Evolutionary conservation across 208 protist species (phyloP).

Genomic region (Leishmania lainsoni): DNA sequence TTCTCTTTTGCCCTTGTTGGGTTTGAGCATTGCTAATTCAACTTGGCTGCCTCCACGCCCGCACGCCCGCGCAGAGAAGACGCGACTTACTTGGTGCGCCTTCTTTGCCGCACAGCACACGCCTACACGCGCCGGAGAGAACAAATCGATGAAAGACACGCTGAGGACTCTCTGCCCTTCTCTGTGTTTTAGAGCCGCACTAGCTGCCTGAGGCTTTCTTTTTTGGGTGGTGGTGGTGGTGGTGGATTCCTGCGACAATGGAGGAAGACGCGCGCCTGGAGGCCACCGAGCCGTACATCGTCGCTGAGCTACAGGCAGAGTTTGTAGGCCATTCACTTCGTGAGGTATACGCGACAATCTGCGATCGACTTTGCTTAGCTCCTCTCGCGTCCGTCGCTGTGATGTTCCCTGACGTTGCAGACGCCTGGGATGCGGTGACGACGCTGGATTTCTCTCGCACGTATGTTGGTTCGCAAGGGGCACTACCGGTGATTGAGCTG

Average conservation of each 20-base stretch:
- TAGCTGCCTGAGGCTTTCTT: background rate
- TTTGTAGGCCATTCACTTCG: slow-evolving; percentile 49
- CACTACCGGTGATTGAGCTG: slow-evolving; percentile 50
- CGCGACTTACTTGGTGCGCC: background rate
- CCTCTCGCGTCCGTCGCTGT: slow-evolving; percentile 40
- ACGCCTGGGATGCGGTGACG: slow-evolving; percentile 45
- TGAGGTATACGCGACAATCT: slow-evolving; percentile 58
- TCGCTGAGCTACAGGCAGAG: slow-evolving; percentile 42
- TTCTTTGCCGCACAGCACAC: background rate
- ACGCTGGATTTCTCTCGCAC: slow-evolving; percentile 59
- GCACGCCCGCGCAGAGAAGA: background rate
- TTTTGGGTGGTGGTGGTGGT: no score
- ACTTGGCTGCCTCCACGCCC: background rate
- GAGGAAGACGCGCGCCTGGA: slow-evolving; percentile 18
- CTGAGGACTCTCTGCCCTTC: background rate
- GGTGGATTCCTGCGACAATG: background rate
- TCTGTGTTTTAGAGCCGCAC: background rate
- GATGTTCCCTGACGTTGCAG: slow-evolving; percentile 50
- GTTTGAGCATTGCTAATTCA: background rate
- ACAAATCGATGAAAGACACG: background rate
- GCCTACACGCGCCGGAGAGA: background rate
- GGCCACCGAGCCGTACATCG: slow-evolving; percentile 41
- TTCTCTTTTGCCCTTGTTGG: background rate
- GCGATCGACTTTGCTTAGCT: slow-evolving; percentile 37
- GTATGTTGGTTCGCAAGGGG: slow-evolving; percentile 71